Percentiles rank a stretch among this genome's conserved stretches.
These are phyloP conservation scores for Penicillium sclerotiorum DNA, from an alignment of 2,329 filamentous ascomycete genomes.

Conservation along the genomic window DNA sequence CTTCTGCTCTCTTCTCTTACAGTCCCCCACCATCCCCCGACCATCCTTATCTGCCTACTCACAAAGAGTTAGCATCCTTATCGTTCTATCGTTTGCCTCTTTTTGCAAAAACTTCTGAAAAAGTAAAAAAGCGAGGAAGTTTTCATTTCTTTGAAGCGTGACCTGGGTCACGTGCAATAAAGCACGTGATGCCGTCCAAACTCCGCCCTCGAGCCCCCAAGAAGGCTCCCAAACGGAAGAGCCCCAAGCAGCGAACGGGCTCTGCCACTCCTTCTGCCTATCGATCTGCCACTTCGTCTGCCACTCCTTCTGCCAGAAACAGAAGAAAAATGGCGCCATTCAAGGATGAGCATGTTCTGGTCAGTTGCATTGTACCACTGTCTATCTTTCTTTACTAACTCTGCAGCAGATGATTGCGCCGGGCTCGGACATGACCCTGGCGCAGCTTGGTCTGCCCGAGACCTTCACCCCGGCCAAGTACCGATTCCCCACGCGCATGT, in stretches of 20 bases:
- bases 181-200: too few species aligned
- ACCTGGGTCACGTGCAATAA: too few species aligned
- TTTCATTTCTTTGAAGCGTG: too few species aligned
- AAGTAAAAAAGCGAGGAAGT: too few species aligned
- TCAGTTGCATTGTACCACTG: constrained; percentile 28
- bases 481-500: constrained; percentile 92
- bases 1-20: too few species aligned
- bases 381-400: not conserved
- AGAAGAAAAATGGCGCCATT: constrained; percentile 52
- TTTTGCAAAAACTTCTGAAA: too few species aligned
- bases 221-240: too few species aligned
- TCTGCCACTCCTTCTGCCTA: constrained; percentile 11
- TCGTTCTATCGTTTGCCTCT: too few species aligned
- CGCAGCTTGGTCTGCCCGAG: constrained; percentile 86
- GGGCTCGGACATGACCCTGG: constrained; percentile 86
- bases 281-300: too few species aligned
- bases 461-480: constrained; percentile 87
- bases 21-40: too few species aligned
- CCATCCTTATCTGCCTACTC: too few species aligned
- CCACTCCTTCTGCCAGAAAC: constrained; percentile 12
- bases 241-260: constrained; percentile 21
- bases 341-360: constrained; percentile 56
- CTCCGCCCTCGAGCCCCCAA: constrained; percentile 11
- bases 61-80: too few species aligned
- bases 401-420: constrained; percentile 58